Base-by-base conservation (phyloP, 2,329 filamentous ascomycete genomes). In the Colletotrichum musae region DNA sequence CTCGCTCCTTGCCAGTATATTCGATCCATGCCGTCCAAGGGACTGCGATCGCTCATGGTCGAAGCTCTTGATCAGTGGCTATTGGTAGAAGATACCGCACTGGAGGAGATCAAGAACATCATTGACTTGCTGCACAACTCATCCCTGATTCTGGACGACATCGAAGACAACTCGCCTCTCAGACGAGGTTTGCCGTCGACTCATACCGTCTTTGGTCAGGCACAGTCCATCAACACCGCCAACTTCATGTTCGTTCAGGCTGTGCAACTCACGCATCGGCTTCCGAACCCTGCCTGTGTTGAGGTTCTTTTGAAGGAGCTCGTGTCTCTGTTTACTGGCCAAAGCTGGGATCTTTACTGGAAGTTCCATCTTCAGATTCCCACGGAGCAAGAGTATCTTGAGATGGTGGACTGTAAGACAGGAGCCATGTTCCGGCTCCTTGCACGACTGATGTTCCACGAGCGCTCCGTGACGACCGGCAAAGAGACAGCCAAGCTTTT, bases 151-250 rank as follows among this genome's bases (percentile, higher is more conserved):
- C 71, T 83, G 4, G 81, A 82, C 58, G 81, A 84, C 71, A 74
- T 84, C 15, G 72, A 83, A 70, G 81, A 83, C 58, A 60, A 70
- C 1, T 81, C 81, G 0, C 36, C 67, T 2, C 68, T 80, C 1
- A 74, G 81, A 2, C 75, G 80, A 3, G 79, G 78, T 3, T 74
- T 73, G n/a, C 79, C 80, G 6, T 68, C 80, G 0, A 72, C 78
- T 1, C 81, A 83, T 62, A 70, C 68, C 1, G 73, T 83, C 5
- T 84, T 78, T 64, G 81, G 81, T 0, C 36, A 48, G 5, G 72
- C 74, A 0, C 80, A 82, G 59, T 75, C 80, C 2, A 78, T 83
- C 59, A 82, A 83, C 68, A 74, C 74, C 3, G 77, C 81, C 2
- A 77, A 72, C 5, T 81, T 76, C 68, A 66, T 73, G 45, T 74